Base-by-base conservation (phyloP, 148 eudicot genomes). In the Rhododendron ovatum region DNA sequence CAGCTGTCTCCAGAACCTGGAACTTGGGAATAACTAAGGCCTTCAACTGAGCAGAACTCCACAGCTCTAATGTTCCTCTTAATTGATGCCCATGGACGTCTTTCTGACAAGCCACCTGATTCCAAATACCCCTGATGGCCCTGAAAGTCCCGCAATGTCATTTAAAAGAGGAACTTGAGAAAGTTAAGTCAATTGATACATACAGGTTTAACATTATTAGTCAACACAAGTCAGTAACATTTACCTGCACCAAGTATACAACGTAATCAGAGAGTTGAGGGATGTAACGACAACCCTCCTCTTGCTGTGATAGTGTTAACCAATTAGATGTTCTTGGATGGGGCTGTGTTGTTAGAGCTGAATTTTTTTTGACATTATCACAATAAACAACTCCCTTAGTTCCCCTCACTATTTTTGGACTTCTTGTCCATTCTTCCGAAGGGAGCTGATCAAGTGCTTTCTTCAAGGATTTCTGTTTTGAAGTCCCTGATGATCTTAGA, bases 1-100 rank as follows among this genome's bases (percentile, higher is more conserved):
- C 98, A 94, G 92, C 95, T 92, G 65, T 95, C 99, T 65, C 99
- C 99, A 48, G 99, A 97, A 41, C 98, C 98, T 37, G 92, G 90
- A 80, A 86, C 84, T 15, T 88, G 51, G 47, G 92, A 89, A 82
- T 97, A 97, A 83, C 89, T 88, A 33, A 97, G 92, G 61, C 83
- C 87, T 85, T 92, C 92, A 81, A 97, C 90, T 59, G 84, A 82
- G 88, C 99, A 97, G 84, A 88, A 79, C 87, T 95, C 99, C 43
- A 93, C 98, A 47, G 92, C 95, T 78, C 91, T 90, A 39, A 95
- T 84, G 75, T 86, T 85, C 47, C 88, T 91, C 86, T 87, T 88
- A 86, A 88, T 84, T 78, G 89, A 84, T 75, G 65, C 37, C 96
- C 98, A 94, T 37, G 98, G 98, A 80, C 91, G 95, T 74, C 51